A percentile compares a stretch with the other conserved stretches of the same genome.
Evolutionary conservation across 2,329 filamentous ascomycete genomes (phyloP).

Genomic region (Kalaharituber pfeilii): DNA sequence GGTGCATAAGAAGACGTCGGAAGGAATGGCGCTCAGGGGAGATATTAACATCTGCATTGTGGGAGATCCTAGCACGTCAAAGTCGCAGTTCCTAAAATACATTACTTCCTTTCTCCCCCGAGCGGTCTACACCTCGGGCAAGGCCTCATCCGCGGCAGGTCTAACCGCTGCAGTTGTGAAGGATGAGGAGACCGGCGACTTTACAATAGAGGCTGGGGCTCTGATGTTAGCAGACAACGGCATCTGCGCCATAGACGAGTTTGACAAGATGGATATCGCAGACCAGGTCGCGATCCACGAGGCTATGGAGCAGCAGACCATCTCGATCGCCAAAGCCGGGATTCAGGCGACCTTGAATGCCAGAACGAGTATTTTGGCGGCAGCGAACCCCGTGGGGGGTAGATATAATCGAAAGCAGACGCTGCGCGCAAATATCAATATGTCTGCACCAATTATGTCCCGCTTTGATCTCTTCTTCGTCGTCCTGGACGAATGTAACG

Average conservation of each 20-base stretch:
- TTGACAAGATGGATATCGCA: conserved; percentile 97
- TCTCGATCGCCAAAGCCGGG: conserved; percentile 94
- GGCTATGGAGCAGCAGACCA: conserved; percentile 99
- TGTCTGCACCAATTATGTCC: conserved; percentile 98
- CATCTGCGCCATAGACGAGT: conserved; percentile 96
- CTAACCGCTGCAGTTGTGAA: conserved; percentile 93
- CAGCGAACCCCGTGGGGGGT: conserved; percentile 87
- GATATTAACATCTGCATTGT: conserved; percentile 99
- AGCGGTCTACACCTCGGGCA: conserved; percentile 92
- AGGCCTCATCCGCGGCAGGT: conserved; percentile 93
- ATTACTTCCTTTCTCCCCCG: conserved; percentile 92
- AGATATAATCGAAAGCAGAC: conserved; percentile 96
- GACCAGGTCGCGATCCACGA: conserved; percentile 99
- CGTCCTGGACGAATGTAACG: conserved; percentile 90
- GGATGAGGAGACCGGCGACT: conserved; percentile 95
- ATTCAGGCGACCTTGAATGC: conserved; percentile 97
- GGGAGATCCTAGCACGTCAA: conserved; percentile 89
- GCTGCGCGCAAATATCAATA: conserved; percentile 87
- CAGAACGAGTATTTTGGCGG: conserved; percentile 83
- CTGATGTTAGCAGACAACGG: conserved; percentile 95
- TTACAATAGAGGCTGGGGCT: conserved; percentile 94
- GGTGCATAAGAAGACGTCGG: conserved; percentile 75
- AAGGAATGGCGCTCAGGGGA: conserved; percentile 88
- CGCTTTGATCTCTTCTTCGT: conserved; percentile 99
- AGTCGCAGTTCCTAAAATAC: conserved; percentile 96